These are phyloP conservation scores for Jatropha multifida DNA, from an alignment of 441 rosid genomes.

Conservation along the genomic window DNA sequence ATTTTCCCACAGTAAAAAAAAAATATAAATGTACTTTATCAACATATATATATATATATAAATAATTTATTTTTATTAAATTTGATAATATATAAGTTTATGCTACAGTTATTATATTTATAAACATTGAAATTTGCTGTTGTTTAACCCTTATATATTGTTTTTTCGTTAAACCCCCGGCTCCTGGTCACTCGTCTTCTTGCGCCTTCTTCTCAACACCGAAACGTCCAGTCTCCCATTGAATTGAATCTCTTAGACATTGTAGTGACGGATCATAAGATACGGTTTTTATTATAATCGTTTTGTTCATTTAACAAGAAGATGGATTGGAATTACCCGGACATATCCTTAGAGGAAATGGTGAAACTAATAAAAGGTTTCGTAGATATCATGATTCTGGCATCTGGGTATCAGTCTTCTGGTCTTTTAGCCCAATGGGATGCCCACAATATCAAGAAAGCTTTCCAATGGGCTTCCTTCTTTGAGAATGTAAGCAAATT, in stretches of 20 bases:
- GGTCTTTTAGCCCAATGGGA: conserved; percentile 74
- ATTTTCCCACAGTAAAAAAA: no score
- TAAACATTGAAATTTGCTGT: no score
- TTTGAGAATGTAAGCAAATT: conserved; percentile 55
- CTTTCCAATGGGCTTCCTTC: conserved; percentile 81
- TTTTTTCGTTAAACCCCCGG: no score
- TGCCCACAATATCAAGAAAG: conserved; percentile 49
- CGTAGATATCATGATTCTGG: conserved; percentile 65
- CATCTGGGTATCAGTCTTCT: conserved; percentile 81
- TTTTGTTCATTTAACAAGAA: neutral
- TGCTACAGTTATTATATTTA: no score
- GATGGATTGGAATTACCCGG: conserved; percentile 78
- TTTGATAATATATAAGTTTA: no score
- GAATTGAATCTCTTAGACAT: neutral
- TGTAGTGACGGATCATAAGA: no score
- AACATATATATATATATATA: no score
- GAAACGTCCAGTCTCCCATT: neutral
- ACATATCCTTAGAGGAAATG: conserved; percentile 54
- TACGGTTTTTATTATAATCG: no score
- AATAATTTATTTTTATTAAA: no score
- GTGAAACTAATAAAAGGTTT: conserved; percentile 66
- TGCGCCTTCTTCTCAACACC: neutral
- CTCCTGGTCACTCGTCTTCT: neutral
- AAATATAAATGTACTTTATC: no score
- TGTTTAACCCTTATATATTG: no score